Evolutionary conservation across 148 eudicot genomes (phyloP), one percentile per base, ranked within the genome.

Genomic region (Cornus kousa): DNA sequence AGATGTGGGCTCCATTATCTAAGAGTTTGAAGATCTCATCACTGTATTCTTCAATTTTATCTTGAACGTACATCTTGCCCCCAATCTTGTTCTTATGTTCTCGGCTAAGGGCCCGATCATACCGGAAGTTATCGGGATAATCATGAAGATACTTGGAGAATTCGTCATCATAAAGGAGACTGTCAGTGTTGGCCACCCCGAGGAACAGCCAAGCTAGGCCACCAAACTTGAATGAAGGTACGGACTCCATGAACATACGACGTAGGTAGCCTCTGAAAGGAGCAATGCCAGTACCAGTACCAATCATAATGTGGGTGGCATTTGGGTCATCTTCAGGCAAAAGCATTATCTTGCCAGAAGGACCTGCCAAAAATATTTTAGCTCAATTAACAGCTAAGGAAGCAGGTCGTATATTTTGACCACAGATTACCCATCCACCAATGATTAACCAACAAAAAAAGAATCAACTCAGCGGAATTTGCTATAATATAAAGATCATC

Each of bases 141-240:
- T 94, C 94, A 22, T 78, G 69, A 3, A 90, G 82, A 74, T 94
- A 94, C 62, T 87, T 88, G 85, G 88, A 68, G 88, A 94, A 94
- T 68, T 94, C 98, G 0, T 94, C 91, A 5, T 94, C 92, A 20
- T 94, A 94, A 17, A 94, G 83, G 64, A 94, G 98, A 71, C 97
- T 93, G 82, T 94, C 98, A 22, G 80, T 74, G 82, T 94, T 94
- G 68, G 98, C 98, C 62, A 94, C 98, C 67, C 98, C 98, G 12
- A 94, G 92, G 87, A 94, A 94, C 22, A 94, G 94, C 98, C 98
- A 94, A 71, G 97, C 97, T 9, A 94, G 93, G 71, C 98, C 98
- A 14, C 82, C 80, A 74, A 94, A 94, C 77, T 93, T 92, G 89
- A 68, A 94, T 40, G 82, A 87, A 9, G 97, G 93, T 20, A 92